Base-by-base conservation (phyloP, 2,329 filamentous ascomycete genomes). In the Lithohypha guttulata region DNA sequence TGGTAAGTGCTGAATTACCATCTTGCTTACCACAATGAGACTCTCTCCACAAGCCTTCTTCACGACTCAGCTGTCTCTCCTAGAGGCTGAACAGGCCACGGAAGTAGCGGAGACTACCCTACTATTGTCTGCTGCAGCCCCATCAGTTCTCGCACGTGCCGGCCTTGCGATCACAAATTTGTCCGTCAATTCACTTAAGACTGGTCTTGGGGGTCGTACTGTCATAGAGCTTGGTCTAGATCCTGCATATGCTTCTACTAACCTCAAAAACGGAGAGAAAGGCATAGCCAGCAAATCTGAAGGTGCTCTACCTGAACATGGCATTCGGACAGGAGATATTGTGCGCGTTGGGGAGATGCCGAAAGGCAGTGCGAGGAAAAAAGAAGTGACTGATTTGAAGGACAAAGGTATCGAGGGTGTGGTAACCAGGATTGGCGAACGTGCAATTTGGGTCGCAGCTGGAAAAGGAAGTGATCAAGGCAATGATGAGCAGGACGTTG, bases 161-260 rank as follows among this genome's bases (percentile, higher is more conserved):
- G 60, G 63, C 1, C 50, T 61, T 2, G 64, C 63, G 3, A 54
- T 64, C 3, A 59, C 63, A 27, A 61, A 60, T 3, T 50, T 67
- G 11, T 60, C 64, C 21, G 65, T 93, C 22, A 67, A 72, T 8
- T 79, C 81, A 13, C 82, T 83, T 55, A 79, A 87, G 20, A 98
- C 91, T 0, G 91, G 91, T 0, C 69, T 95, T 25, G 91, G 87
- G 11, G 91, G 91, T n/a, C 83, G 85, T 48, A 85, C 84, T 0
- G 81, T 98, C 2, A 65, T 95, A 3, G 87, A 95, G 58, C 75
- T 98, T 4, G 66, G 64, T 2, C 59, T 63, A 1, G 89, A 95
- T 53, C 63, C 74, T n/a, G 82, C 85, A 1, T 72, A 80, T 2
- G 69, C 73, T 3, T 59, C 62, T 3, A 52, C 48, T 23, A 48